Base-by-base conservation (phyloP, 2,329 filamentous ascomycete species). In the Harringtonia lauricola region DNA sequence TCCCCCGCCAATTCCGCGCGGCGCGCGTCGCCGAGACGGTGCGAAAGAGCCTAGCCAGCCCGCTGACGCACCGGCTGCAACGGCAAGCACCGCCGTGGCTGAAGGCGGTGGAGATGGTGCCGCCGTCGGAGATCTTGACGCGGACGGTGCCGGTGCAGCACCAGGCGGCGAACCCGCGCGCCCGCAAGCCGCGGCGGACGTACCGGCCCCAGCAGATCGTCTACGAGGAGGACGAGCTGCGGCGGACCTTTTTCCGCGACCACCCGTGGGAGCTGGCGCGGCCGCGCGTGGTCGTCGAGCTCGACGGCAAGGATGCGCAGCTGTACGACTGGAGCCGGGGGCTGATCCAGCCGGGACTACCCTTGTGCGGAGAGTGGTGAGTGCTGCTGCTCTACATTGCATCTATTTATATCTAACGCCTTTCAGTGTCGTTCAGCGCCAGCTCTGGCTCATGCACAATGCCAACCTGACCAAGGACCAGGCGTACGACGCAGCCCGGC, bases 211-310 rank as follows among this genome's bases (percentile, higher is more conserved):
- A 88, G 51, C 65, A 70, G 46, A 81, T 98, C 50, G 67, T 66
- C 43, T 95, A 92, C 60, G 77, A 83, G 47, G 92, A 98, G 62
- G 92, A 98, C 64, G 64, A 67, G 47, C 70, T 98, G 56, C 81
- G 92, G 50, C 71, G 66, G 52, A 77, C 81, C 24, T 98, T 96
- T 67, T 98, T 86, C 68, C 79, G 74, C 57, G 90, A 98, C 62
- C 92, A 98, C 60, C 92, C 92, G 6, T 98, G 92, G 92, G 92
- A 98, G 65, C 68, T 98, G 57, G 92, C 92, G 17, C 75, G 90
- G 49, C 92, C 92, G 43, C 75, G 86, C 53, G 72, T 95, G 46
- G 70, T 98, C 38, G 66, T 96, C 10, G 92, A 98, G 65, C 70
- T 80, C 53, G 83, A 90, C 56, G 92, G 92, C 42, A 84, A 83